Evolutionary conservation across 2,329 filamentous ascomycete species (phyloP), one percentile per base, ranked within the genome.

Genomic region (Fusarium albosuccineum): DNA sequence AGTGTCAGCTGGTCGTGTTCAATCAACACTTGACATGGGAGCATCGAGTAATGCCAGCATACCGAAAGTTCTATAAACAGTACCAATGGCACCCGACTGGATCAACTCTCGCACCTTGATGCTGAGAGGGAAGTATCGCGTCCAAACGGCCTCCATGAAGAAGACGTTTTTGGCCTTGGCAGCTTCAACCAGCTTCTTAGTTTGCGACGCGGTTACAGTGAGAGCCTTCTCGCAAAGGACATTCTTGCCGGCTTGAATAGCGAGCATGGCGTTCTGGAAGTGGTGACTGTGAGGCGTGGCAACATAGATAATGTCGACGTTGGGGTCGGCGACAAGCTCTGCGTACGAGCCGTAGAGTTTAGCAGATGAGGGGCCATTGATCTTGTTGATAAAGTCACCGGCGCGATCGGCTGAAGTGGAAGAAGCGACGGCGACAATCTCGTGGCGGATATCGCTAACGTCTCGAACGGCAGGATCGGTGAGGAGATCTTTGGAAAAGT

Each of bases 201-300:
- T 83, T 80, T 97, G 94, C 9, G 88, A 83, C 3, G 91, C 93
- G 67, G 91, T 97, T 66, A 95, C 92, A 1, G 93, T 97, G 73
- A 97, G 90, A 0, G 94, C 88, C 84, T 97, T 97, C 80, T 97
- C 94, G 78, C 93, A 97, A 34, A 97, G 86, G 30, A 97, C 93
- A 73, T 95, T 86, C 84, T 97, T 97, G 73, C 92, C 92, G 8
- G 91, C 92, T 69, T 92, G 87, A 39, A 97, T 84, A 42, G 90
- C 91, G n/a, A 97, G 86, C 87, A 94, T 92, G 67, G 89, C 87
- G 80, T 97, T 95, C 78, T 97, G 93, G 82, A 94, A 97, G 82
- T 97, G 94, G 78, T 97, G 94, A 72, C 92, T 94, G 82, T 97
- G 94, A 14, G 94, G 94, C 5, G 94, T 97, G 26, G 93, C 93